These are phyloP conservation scores for Claviceps monticola DNA, from an alignment of 2,329 filamentous ascomycete genomes.

Conservation along the genomic window DNA sequence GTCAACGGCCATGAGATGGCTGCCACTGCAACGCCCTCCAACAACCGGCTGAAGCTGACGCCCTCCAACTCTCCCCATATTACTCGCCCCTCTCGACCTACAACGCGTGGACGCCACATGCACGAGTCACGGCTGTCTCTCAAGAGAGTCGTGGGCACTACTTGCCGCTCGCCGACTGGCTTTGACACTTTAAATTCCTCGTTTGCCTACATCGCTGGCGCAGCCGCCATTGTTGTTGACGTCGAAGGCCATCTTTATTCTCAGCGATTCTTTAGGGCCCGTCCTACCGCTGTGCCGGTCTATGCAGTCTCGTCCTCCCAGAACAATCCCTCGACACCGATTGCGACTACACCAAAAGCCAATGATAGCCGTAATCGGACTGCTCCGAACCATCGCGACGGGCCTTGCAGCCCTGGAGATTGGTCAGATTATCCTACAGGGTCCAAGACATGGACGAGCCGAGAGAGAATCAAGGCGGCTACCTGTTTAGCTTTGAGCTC, in stretches of 20 bases:
- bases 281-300: constrained; percentile 59
- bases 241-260: constrained; percentile 53
- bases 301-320: constrained; percentile 40
- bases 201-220: constrained; percentile 87
- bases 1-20: constrained; percentile 46
- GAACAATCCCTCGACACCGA: constrained; percentile 36
- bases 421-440: constrained; percentile 45
- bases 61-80: constrained; percentile 64
- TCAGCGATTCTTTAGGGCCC: constrained; percentile 84
- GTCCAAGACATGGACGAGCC: constrained; percentile 70
- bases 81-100: constrained; percentile 48
- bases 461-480: constrained; percentile 86
- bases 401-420: constrained; percentile 30
- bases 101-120: constrained; percentile 33
- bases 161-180: constrained; percentile 68
- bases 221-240: constrained; percentile 79
- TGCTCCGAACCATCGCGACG: constrained; percentile 33
- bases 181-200: constrained; percentile 68
- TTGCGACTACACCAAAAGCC: constrained; percentile 41
- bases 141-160: constrained; percentile 80
- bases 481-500: constrained; percentile 81
- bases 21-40: constrained; percentile 34
- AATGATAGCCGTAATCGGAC: constrained; percentile 48
- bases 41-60: constrained; percentile 52
- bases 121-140: constrained; percentile 54